phyloP scores from a whole-genome alignment of 352 stramenopile genomes.

The Pythium dissimile region DNA sequence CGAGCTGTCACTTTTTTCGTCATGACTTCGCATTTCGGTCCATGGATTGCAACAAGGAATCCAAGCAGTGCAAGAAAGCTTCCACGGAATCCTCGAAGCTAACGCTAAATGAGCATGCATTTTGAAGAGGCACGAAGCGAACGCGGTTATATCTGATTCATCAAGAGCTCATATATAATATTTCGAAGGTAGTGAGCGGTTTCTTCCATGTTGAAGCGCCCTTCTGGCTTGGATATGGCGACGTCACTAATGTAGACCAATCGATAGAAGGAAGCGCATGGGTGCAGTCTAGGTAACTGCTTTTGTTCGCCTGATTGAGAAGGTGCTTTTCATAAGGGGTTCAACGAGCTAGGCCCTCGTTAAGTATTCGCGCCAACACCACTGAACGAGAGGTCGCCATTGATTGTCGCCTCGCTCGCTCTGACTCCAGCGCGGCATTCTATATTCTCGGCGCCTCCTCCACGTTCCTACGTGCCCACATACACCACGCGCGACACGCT shows the following conservation, averaged over 20 bases:
- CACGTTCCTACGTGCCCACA: not conserved
- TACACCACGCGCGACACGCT: not conserved
- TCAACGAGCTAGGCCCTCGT: not conserved
- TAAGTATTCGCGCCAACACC: not conserved
- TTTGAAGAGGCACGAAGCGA: no score
- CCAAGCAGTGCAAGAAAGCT: slow-evolving; percentile 6
- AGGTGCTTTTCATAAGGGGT: not conserved
- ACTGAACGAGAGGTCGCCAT: not conserved
- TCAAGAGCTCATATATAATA: not conserved
- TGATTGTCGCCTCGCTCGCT: not conserved
- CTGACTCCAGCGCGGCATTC: not conserved
- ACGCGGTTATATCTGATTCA: not conserved
- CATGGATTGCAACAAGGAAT: no score
- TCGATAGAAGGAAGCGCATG: slow-evolving; percentile 6
- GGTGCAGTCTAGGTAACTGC: not conserved
- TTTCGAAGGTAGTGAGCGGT: not conserved
- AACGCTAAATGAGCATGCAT: no score
- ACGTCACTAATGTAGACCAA: not conserved
- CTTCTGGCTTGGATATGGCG: not conserved
- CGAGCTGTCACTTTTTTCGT: no score
- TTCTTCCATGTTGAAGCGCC: slow-evolving; percentile 17
- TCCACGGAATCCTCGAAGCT: slow-evolving; percentile 5
- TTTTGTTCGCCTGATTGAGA: not conserved
- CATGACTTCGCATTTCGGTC: no score
- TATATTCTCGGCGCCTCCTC: no score